Evolutionary conservation across 768 basidiomycete species (phyloP), one percentile per base, ranked within the genome.

Genomic region (Suillus plorans): DNA sequence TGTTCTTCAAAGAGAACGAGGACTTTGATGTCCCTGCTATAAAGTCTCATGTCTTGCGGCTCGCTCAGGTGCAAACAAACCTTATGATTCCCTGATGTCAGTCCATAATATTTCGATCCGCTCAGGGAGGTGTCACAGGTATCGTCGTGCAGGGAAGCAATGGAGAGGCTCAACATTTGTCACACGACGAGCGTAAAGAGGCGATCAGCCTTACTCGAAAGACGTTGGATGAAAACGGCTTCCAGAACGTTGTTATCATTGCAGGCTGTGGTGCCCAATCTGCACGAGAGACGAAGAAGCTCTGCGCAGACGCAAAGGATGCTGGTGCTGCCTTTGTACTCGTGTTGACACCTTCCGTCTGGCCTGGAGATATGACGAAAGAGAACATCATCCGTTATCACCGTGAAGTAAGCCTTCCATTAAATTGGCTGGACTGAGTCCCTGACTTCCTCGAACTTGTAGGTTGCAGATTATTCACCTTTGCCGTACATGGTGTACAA

Each of bases 221-320:
- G 61, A 92, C 90, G 1, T 82, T 95, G 13, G 86, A 94, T 72
- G 80, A 84, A 61, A 86, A 88, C 66, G 90, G 90, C 3, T 91
- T 90, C 75, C 73, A 83, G 57, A 78, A 89, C 47, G 83, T 87
- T 47, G 75, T 89, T 16, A 82, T 95, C 50, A 86, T 95, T 65
- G 94, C 90, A 6, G 94, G 94, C 2, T 94, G 92, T 5, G 94
- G 94, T 1, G 90, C 89, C 1, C 90, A 88, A 66, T 92, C 91
- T 2, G 88, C 91, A 0, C 81, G 87, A 20, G 91, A 93, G 74
- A 94, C 92, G 41, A 83, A 85, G 76, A 76, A 81, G 71, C 81
- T 95, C 18, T 89, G 88, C 69, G 73, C 76, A 12, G 90, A 94
- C 69, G 94, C 93, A 5, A 85, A 86, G 64, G 89, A 88, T 34